Base-by-base conservation (phyloP, 2,329 filamentous ascomycete species). In the Sclerotinia trifoliorum region DNA sequence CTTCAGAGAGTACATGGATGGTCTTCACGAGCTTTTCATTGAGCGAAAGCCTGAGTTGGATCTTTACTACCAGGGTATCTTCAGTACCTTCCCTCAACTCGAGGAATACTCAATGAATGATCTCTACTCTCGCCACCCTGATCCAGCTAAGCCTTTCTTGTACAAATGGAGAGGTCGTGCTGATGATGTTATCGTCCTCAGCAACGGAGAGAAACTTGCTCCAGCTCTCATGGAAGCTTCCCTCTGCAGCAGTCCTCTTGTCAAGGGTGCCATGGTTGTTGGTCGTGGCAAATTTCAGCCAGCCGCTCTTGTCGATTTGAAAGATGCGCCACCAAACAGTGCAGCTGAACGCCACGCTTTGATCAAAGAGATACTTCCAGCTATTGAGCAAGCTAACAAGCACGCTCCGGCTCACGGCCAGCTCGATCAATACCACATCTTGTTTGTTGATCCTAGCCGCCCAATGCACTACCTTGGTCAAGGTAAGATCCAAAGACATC, bases 151-250 rank as follows among this genome's bases (percentile, higher is more conserved):
- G 57, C 48, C 55, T 13, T 58, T 70, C 21, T 39, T 71, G 48
- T 73, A 67, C 57, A 67, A 62, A 60, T 70, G 67, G 49, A 68
- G 65, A 21, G 69, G 70, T 29, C 66, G 71, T 57, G 51, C 65
- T 11, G 71, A 73, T 44, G 71, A 73, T 60, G 67, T 73, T 3
- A 69, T 73, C 26, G 57, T 70, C 2, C 65, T 73, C 8, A 72
- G 72, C 0, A 82, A 80, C 57, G 81, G 81, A 2, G 80, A 81
- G 69, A 83, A 82, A 68, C 76, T 82, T 56, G 81, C 81, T 44
- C 81, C 81, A 0, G 70, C 79, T 8, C 72, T 73, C 0, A 78
- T 81, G 75, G 80, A 82, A 69, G 73, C 71, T 32, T 74, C 75
- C 15, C 75, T 82, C n/a, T 73, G 73, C 29, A 72, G 69, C 3